A percentile compares a stretch with the other conserved stretches of the same genome.
Evolutionary conservation across 768 basidiomycete genomes (phyloP).

Genomic region (Leccinum subtestaceum): DNA sequence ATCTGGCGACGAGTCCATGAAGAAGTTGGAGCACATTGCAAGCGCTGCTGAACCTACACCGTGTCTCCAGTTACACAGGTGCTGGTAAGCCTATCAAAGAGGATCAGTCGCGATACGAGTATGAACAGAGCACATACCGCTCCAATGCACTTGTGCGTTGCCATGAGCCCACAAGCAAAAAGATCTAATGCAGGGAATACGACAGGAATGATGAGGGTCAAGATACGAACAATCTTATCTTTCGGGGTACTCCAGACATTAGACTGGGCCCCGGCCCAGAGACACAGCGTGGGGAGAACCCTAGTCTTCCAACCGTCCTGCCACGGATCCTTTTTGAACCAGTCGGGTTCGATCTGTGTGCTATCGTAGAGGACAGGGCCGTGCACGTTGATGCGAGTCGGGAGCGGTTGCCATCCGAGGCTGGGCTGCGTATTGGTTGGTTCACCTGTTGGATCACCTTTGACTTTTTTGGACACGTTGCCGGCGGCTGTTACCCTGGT

Average conservation of each 20-base stretch:
- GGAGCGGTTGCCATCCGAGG: too few species aligned
- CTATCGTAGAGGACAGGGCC: neutral
- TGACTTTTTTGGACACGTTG: neutral
- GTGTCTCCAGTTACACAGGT: neutral
- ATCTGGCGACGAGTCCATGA: neutral
- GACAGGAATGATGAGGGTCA: neutral
- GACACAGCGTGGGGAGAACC: neutral
- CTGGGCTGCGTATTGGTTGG: too few species aligned
- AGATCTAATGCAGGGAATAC: neutral
- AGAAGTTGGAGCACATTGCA: neutral
- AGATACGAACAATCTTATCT: neutral
- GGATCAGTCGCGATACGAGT: neutral
- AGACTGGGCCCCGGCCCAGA: neutral
- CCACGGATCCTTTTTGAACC: neutral
- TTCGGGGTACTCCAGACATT: neutral
- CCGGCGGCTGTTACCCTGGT: neutral
- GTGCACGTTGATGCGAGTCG: too few species aligned
- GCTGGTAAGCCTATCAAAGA: neutral
- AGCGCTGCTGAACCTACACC: neutral
- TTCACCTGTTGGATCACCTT: neutral
- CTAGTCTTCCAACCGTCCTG: neutral
- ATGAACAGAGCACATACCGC: neutral
- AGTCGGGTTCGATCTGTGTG: neutral
- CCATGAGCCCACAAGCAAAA: neutral
- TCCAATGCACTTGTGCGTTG: neutral